Percentiles rank a stretch among this genome's conserved stretches.
phyloP scores from a whole-genome alignment of 306 rosid genomes.

The Cucurbita pepo region DNA sequence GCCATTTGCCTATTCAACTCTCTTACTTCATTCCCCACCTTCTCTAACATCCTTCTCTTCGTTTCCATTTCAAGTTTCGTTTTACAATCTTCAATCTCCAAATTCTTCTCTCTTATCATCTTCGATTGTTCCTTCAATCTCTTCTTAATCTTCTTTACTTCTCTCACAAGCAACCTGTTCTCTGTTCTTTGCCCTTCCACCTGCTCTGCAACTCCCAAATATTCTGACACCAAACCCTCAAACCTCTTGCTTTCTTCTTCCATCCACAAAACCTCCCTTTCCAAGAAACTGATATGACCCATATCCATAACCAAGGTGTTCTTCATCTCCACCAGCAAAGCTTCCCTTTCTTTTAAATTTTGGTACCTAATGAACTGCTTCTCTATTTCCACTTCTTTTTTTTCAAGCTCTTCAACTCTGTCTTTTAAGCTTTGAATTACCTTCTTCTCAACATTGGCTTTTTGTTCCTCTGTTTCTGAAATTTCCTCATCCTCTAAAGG shows the following conservation, averaged over 20 bases:
- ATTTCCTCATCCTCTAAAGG: conserved; percentile 9
- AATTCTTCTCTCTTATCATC: conserved; percentile 18
- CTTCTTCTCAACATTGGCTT: conserved; percentile 19
- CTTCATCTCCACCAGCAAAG: conserved; percentile 22
- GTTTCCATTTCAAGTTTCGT: conserved; percentile 25
- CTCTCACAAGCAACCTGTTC: conserved; percentile 27
- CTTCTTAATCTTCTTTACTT: conserved; percentile 26
- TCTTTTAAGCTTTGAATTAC: conserved; percentile 26
- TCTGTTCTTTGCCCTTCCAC: conserved; percentile 35
- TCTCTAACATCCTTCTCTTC: conserved; percentile 14
- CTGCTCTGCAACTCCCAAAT: conserved; percentile 19
- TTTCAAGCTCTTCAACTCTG: conserved; percentile 32
- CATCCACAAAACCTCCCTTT: conserved; percentile 29
- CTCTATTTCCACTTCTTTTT: conserved; percentile 32
- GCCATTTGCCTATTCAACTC: conserved; percentile 26
- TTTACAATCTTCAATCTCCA: conserved; percentile 36
- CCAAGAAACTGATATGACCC: conserved; percentile 35
- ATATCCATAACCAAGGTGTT: conserved; percentile 29
- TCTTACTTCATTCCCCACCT: conserved; percentile 32
- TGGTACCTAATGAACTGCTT: conserved; percentile 29
- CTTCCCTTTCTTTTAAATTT: conserved; percentile 46
- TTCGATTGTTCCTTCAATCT: conserved; percentile 29
- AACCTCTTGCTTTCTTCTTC: conserved; percentile 29
- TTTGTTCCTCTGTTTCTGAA: neutral
- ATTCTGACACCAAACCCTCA: conserved; percentile 21